Evolutionary conservation across 2,329 filamentous ascomycete genomes (phyloP).

Genomic region (Cytospora piceae): DNA sequence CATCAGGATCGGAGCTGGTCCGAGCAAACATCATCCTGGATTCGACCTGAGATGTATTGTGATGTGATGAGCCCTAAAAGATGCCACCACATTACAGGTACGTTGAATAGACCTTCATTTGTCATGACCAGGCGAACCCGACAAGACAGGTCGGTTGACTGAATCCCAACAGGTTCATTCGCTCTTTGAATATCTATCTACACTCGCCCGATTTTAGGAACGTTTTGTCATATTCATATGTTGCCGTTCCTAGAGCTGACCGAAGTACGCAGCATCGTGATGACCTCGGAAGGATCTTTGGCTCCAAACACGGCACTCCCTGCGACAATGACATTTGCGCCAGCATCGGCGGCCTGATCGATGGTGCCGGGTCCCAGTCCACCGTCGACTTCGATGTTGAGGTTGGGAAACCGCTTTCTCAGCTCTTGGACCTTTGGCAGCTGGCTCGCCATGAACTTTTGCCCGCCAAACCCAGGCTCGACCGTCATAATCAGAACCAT

Average conservation of each 20-base stretch:
- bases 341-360: constrained; percentile 90
- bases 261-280: constrained; percentile 75
- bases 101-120: not conserved
- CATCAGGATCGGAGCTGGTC: constrained; percentile 53
- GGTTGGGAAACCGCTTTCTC: constrained; percentile 79
- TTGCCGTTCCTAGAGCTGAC: constrained; percentile 66
- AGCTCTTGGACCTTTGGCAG: constrained; percentile 90
- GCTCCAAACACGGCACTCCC: constrained; percentile 96
- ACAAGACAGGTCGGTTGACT: not conserved
- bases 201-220: not conserved
- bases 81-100: not conserved
- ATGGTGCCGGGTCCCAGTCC: constrained; percentile 88
- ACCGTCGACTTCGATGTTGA: constrained; percentile 96
- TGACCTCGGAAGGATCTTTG: constrained; percentile 84
- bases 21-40: constrained; percentile 43
- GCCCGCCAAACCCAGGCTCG: constrained; percentile 93
- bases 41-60: constrained; percentile 43
- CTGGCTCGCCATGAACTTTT: constrained; percentile 97
- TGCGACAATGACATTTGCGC: constrained; percentile 97
- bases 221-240: constrained; percentile 36
- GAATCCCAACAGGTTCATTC: not conserved
- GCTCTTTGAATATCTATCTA: constrained; percentile 12
- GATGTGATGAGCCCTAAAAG: constrained; percentile 40
- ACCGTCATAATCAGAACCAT: constrained; percentile 99
- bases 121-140: not conserved